Evolutionary conservation across 305 asterid genomes (phyloP).

Genomic region (Striga hermonthica): DNA sequence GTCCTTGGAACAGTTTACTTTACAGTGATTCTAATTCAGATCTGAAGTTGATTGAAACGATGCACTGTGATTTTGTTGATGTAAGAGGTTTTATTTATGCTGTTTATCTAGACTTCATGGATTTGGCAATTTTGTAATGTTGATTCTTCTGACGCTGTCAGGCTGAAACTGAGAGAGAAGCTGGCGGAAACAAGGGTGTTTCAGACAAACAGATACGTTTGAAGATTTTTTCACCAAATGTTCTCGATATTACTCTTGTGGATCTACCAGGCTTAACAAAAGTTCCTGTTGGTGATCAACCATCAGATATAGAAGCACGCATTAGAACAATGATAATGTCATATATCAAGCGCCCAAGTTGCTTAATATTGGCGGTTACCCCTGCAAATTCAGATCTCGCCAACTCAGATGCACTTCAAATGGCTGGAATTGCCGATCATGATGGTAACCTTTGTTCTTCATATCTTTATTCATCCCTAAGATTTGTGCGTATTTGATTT

Average conservation of each 20-base stretch:
- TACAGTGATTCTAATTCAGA: background rate
- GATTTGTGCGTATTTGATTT: slow-evolving; percentile 9
- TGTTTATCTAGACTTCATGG: background rate
- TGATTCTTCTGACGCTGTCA: slow-evolving; percentile 34
- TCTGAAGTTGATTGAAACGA: background rate
- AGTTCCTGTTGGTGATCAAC: slow-evolving; percentile 99
- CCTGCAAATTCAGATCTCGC: slow-evolving; percentile 97
- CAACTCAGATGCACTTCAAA: slow-evolving; percentile 97
- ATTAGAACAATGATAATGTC: slow-evolving; percentile 99
- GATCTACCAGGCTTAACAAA: slow-evolving; percentile 97
- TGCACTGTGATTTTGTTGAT: slow-evolving; percentile 19
- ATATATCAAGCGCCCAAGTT: slow-evolving; percentile 74
- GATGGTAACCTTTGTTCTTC: slow-evolving; percentile 58
- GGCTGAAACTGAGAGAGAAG: slow-evolving; percentile 96
- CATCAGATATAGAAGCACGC: slow-evolving; percentile 95
- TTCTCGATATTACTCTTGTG: slow-evolving; percentile 94
- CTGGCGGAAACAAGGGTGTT: slow-evolving; percentile 82
- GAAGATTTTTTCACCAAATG: slow-evolving; percentile 95
- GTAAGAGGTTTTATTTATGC: slow-evolving; percentile 1
- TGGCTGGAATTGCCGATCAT: slow-evolving; percentile 98
- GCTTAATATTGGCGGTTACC: slow-evolving; percentile 94
- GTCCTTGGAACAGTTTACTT: too few relatives aligned
- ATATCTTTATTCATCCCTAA: slow-evolving; percentile 5
- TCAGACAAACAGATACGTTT: slow-evolving; percentile 91
- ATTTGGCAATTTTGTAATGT: slow-evolving; percentile 21